Evolutionary conservation across 1,284 basidiomycete genomes (phyloP), one percentile per base, ranked within the genome.

Genomic region (Ustilago loliicola): DNA sequence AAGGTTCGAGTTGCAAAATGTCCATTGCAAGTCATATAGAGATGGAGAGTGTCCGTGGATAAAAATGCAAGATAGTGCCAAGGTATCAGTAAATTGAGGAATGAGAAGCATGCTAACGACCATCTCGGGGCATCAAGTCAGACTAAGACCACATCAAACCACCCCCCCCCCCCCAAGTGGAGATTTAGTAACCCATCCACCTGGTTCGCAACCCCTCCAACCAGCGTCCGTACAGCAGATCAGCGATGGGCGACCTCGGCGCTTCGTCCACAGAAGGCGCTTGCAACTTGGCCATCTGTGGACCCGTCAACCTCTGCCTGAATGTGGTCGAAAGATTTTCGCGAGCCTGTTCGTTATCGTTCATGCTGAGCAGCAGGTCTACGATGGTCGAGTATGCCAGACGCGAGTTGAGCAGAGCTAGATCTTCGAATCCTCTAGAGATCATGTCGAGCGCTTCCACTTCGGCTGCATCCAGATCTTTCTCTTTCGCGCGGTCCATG

Each of bases 141-240:
- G 40, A 42, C 7, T 13, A 45, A 25, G 7, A 17, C 17, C 51
- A 51, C n/a, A 51, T 27, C 13, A 30, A 10, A 19, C 19, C 55
- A 40, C 65, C n/a, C n/a, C n/a, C n/a, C n/a, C n/a, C n/a, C n/a
- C n/a, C n/a, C n/a, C n/a, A n/a, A n/a, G n/a, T n/a, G n/a, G n/a
- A n/a, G n/a, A n/a, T n/a, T n/a, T 47, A 77, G 48, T 73, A 80
- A 32, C 77, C 80, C 58, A 77, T 71, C 84, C 84, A 86, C 1
- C 84, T 76, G 8, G 64, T 78, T 1, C 81, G 60, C 23, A 97
- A 87, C 1, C 94, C 95, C 84, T 98, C 94, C 29, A 98, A 88
- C 96, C 96, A 98, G 54, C 96, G 91, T 89, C 96, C 92, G 86
- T 98, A 98, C 30, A 98, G 88, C 76, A 98, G 89, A 85, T 98